A percentile compares a stretch with the other conserved stretches of the same genome.
phyloP scores from a whole-genome alignment of 2,329 filamentous ascomycete genomes.

The Penicillium sp. region DNA sequence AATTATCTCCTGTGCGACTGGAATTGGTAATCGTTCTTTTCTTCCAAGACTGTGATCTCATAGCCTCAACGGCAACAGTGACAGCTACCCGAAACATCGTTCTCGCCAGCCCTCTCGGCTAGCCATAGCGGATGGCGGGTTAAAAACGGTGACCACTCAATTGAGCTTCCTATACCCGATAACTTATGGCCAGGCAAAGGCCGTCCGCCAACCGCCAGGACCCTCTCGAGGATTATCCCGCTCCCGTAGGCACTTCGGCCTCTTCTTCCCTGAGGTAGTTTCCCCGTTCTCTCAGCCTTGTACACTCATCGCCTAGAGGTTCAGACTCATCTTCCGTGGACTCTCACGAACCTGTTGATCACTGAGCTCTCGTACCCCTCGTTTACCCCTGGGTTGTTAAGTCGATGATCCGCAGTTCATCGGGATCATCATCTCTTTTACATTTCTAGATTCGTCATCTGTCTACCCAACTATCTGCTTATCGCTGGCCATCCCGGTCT shows the following conservation, averaged over 20 bases:
- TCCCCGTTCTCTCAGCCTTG: slow-evolving; percentile 16
- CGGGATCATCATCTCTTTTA: background rate
- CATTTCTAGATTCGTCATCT: slow-evolving; percentile 6
- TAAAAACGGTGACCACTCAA: slow-evolving; percentile 34
- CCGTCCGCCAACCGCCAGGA: slow-evolving; percentile 43
- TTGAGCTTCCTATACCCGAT: slow-evolving; percentile 30
- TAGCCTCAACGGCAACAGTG: background rate
- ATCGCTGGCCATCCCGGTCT: slow-evolving; percentile 3
- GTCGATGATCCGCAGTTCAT: background rate
- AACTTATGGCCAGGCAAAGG: slow-evolving; percentile 49
- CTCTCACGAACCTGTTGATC: background rate
- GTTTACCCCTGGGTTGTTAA: background rate
- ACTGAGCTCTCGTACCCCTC: background rate
- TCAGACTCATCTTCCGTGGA: background rate
- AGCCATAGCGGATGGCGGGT: slow-evolving; percentile 42
- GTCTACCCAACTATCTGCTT: slow-evolving; percentile 8
- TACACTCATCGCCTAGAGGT: background rate
- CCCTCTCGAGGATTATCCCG: slow-evolving; percentile 40
- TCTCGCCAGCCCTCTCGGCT: slow-evolving; percentile 8
- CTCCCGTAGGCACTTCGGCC: slow-evolving; percentile 27
- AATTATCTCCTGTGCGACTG: background rate
- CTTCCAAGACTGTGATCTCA: background rate
- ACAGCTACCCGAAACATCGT: slow-evolving; percentile 4
- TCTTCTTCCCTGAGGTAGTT: slow-evolving; percentile 38
- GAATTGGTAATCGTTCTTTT: background rate